Evolutionary conservation across 257 asterid genomes (phyloP).

Genomic region (Gentiana straminea): DNA sequence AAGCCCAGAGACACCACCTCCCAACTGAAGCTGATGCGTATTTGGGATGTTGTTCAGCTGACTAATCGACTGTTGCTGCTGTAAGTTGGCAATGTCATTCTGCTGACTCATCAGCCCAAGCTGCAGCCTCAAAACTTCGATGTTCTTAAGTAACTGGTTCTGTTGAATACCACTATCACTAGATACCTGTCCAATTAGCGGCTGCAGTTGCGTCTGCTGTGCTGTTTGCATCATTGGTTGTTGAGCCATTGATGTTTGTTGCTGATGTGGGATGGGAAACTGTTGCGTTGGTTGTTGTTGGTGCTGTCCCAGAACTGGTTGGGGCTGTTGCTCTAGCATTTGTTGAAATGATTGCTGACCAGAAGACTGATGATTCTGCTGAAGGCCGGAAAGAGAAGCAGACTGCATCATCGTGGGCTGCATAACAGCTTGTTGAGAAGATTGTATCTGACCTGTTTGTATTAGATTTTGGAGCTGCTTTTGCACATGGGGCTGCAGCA

Average conservation of each 20-base stretch:
- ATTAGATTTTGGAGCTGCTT: constrained; percentile 46
- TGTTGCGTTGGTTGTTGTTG: constrained; percentile 34
- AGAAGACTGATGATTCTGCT: constrained; percentile 70
- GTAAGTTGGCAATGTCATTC: constrained; percentile 50
- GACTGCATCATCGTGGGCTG: constrained; percentile 72
- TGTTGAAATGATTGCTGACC: constrained; percentile 66
- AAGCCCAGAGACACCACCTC: constrained; percentile 55
- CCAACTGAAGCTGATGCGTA: constrained; percentile 71
- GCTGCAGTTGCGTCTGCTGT: constrained; percentile 61
- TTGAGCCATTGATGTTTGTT: constrained; percentile 46
- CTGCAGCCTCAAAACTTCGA: constrained; percentile 51
- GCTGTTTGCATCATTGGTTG: constrained; percentile 42
- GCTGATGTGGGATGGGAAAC: constrained; percentile 48
- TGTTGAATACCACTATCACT: constrained; percentile 57
- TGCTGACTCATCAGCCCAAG: constrained; percentile 81
- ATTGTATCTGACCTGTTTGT: constrained; percentile 68
- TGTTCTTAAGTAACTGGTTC: constrained; percentile 52
- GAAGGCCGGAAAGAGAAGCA: constrained; percentile 53
- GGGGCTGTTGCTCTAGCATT: constrained; percentile 76
- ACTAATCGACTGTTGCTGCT: constrained; percentile 65
- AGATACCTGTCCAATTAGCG: constrained; percentile 58
- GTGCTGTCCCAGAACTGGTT: constrained; percentile 73
- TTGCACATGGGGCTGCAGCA: constrained; percentile 63
- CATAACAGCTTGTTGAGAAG: constrained; percentile 77
- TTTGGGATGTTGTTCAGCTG: constrained; percentile 63